These are phyloP conservation scores for Lactuca saligna DNA, from an alignment of 129 eudicot genomes.

Conservation along the genomic window DNA sequence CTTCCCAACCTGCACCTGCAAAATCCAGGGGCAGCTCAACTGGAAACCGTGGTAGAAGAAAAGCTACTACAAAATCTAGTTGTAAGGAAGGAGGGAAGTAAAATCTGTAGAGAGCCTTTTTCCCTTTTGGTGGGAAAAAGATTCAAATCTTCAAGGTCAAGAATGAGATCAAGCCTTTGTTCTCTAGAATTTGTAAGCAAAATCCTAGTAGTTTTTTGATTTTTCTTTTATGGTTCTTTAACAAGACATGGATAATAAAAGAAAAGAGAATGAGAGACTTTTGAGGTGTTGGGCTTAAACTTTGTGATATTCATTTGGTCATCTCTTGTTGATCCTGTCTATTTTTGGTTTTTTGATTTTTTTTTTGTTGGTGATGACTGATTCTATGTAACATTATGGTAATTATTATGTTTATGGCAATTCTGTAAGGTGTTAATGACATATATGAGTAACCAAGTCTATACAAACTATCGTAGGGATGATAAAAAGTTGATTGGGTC, in stretches of 20 bases:
- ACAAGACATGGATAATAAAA: slow-evolving; percentile 7
- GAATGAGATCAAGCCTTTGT: slow-evolving; percentile 47
- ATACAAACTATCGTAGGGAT: no score
- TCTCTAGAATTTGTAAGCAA: slow-evolving; percentile 8
- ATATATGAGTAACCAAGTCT: no score
- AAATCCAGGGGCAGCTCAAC: slow-evolving; percentile 19
- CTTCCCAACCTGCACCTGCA: slow-evolving; percentile 44
- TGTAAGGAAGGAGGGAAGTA: slow-evolving; percentile 38
- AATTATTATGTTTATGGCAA: background rate
- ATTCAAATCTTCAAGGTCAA: slow-evolving; percentile 76
- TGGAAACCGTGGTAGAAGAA: slow-evolving; percentile 39
- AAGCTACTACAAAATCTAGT: slow-evolving; percentile 43
- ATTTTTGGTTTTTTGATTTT: background rate
- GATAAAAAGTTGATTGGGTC: no score
- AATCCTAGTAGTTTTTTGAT: slow-evolving; percentile 16
- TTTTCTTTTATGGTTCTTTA: background rate
- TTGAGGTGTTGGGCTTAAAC: background rate
- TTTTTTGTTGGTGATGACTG: background rate
- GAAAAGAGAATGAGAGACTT: slow-evolving; percentile 3
- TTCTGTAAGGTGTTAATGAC: background rate
- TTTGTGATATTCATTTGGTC: slow-evolving; percentile 2
- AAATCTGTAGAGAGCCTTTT: slow-evolving; percentile 9
- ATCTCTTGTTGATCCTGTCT: background rate
- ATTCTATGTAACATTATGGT: background rate
- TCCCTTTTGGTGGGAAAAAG: slow-evolving; percentile 53